Base-by-base conservation (phyloP, 2,329 filamentous ascomycete genomes). In the Truncatella angustata region DNA sequence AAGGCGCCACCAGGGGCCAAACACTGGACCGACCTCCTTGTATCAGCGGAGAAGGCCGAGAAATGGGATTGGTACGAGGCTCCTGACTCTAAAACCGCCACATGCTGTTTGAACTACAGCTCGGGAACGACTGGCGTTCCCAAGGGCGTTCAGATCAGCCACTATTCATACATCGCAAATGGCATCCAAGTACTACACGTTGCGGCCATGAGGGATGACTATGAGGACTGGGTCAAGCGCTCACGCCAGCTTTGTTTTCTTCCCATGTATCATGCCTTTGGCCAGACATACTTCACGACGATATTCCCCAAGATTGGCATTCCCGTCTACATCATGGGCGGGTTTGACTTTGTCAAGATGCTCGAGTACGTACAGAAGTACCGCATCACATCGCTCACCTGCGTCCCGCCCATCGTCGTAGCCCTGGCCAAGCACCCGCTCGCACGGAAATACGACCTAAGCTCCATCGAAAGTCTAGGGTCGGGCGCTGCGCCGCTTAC, bases 141-240 rank as follows among this genome's bases (percentile, higher is more conserved):
- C 9, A 95, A 95, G 66, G 91, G 91, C 10, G 90, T 94, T 12
- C 84, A 88, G 69, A 87, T 94, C 57, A 84, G 85, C n/a, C 90
- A 95, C 68, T 74, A 76, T 54, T 88, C 90, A 59, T 89, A 90
- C 62, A 80, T 91, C 39, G 79, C 88, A 56, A 93, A 93, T 64
- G 80, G 83, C 58, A 61, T 73, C 12, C 84, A 88, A 54, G 80
- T 83, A 14, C 73, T 78, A n/a, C 71, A 75, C 57, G 67, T 82
- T 20, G 60, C 65, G 3, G 59, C 70, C 10, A 65, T 77, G 21
- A 66, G 77, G n/a, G 72, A 76, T 0, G 74, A 83, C 2, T 78
- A 77, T 58, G 69, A 75, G 44, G 66, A 68, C 36, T 72, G 73
- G 53, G 62, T 62, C 50, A 56, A 68, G 61, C 56, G 69, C 55